phyloP scores from a whole-genome alignment of 2,329 filamentous ascomycete species.

The Catunica adiposa region DNA sequence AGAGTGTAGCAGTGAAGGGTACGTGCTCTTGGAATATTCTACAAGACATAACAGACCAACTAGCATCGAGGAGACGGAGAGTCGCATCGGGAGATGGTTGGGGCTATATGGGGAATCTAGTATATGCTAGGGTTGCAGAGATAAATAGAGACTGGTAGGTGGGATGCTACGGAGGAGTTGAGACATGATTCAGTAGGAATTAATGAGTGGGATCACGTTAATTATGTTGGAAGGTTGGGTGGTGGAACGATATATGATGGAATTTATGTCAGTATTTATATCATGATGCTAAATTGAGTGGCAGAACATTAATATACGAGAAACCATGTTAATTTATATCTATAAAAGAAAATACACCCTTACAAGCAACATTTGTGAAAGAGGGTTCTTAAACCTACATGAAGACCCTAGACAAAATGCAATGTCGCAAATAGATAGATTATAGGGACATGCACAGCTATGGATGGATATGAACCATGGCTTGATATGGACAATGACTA shows the following conservation, averaged over 20 bases:
- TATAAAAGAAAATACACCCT: background rate
- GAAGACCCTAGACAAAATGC: too few relatives aligned
- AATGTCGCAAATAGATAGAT: too few relatives aligned
- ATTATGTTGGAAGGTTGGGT: background rate
- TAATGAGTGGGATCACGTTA: background rate
- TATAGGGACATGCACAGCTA: too few relatives aligned
- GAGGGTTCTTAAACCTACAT: too few relatives aligned
- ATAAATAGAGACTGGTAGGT: too few relatives aligned
- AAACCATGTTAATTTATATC: background rate
- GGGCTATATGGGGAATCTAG: too few relatives aligned
- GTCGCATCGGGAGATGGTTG: background rate
- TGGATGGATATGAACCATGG: too few relatives aligned
- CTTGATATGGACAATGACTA: too few relatives aligned
- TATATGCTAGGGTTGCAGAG: too few relatives aligned
- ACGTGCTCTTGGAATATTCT: background rate
- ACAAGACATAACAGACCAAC: background rate
- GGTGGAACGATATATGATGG: background rate
- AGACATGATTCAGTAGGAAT: too few relatives aligned
- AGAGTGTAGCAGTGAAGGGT: background rate
- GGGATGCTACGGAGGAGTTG: too few relatives aligned
- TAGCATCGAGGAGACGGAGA: background rate
- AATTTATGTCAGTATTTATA: background rate
- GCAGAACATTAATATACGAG: background rate
- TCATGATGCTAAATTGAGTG: background rate
- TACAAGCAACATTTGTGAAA: background rate